Percentiles rank a stretch among this genome's conserved stretches.
Evolutionary conservation across 352 stramenopile genomes (phyloP).

Genomic region (Halophytophthora batemanensis): DNA sequence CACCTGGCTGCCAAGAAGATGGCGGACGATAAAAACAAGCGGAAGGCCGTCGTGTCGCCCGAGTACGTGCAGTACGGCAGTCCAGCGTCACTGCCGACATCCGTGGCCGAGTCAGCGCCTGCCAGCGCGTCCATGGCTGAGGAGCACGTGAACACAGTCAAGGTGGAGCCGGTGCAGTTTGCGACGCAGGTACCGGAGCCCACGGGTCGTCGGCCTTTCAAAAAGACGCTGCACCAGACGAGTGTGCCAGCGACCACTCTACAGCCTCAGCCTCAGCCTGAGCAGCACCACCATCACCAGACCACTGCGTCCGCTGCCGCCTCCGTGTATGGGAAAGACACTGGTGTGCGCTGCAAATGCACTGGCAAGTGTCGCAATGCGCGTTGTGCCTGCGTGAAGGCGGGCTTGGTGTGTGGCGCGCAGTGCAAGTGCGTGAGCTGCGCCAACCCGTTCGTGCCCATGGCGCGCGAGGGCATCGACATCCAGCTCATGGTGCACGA

Average conservation of each 20-base stretch:
- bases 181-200: conserved; percentile 54
- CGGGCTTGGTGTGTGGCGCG: conserved; percentile 67
- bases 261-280: conserved; percentile 10
- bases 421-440: conserved; percentile 81
- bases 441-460: conserved; percentile 76
- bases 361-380: conserved; percentile 83
- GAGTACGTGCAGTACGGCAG: conserved; percentile 79
- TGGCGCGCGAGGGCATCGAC: conserved; percentile 64
- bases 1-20: conserved; percentile 39
- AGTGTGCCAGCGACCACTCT: conserved; percentile 4
- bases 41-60: conserved; percentile 76
- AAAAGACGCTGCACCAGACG: conserved; percentile 61
- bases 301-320: not conserved
- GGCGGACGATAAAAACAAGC: conserved; percentile 76
- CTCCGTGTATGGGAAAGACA: conserved; percentile 28
- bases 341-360: conserved; percentile 65
- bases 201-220: conserved; percentile 58
- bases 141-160: conserved; percentile 11
- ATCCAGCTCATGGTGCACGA: conserved; percentile 66
- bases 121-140: conserved; percentile 2
- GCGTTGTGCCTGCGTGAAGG: conserved; percentile 78
- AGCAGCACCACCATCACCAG: conserved; percentile 4
- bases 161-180: conserved; percentile 39
- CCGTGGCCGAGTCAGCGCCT: not conserved
- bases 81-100: conserved; percentile 2